Evolutionary conservation across 1,284 basidiomycete genomes (phyloP).

Genomic region (Xerocomus cyaneibrunnescens): DNA sequence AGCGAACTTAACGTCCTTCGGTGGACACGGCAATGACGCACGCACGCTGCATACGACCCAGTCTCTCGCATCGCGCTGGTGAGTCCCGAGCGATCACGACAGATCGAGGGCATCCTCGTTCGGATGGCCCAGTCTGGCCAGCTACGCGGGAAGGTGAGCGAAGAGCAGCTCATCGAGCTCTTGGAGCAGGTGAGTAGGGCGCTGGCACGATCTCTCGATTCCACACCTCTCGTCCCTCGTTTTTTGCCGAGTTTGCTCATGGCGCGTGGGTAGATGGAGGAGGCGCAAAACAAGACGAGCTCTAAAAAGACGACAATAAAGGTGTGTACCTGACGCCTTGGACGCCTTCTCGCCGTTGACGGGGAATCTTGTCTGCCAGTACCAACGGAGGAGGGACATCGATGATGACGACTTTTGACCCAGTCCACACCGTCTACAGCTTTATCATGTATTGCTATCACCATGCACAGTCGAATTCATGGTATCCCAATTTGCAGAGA

Average conservation of each 20-base stretch:
- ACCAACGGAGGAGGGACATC: slow-evolving; percentile 67
- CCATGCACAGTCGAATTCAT: slow-evolving; percentile 1
- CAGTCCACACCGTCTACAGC: neutral
- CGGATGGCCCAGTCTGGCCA: slow-evolving; percentile 95
- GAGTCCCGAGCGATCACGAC: slow-evolving; percentile 81
- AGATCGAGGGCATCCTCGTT: slow-evolving; percentile 84
- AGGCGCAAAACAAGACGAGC: slow-evolving; percentile 53
- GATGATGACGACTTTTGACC: slow-evolving; percentile 69
- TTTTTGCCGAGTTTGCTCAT: slow-evolving; percentile 1
- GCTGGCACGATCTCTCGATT: neutral
- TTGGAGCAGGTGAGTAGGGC: slow-evolving; percentile 80
- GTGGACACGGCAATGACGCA: neutral
- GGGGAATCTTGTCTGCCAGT: slow-evolving; percentile 43
- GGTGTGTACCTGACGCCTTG: slow-evolving; percentile 43
- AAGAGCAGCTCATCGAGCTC: slow-evolving; percentile 87
- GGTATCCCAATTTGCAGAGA: neutral
- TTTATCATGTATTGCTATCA: neutral
- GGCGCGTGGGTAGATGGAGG: slow-evolving; percentile 57
- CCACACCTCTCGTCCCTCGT: too few relatives aligned
- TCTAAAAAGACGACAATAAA: slow-evolving; percentile 66
- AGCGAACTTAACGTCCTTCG: neutral
- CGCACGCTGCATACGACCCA: slow-evolving; percentile 29
- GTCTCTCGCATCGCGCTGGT: slow-evolving; percentile 93
- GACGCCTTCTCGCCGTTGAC: neutral
- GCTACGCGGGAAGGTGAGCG: slow-evolving; percentile 80